These are phyloP conservation scores for Ambrosiella beaveri DNA, from an alignment of 2,329 filamentous ascomycete genomes.

Conservation along the genomic window DNA sequence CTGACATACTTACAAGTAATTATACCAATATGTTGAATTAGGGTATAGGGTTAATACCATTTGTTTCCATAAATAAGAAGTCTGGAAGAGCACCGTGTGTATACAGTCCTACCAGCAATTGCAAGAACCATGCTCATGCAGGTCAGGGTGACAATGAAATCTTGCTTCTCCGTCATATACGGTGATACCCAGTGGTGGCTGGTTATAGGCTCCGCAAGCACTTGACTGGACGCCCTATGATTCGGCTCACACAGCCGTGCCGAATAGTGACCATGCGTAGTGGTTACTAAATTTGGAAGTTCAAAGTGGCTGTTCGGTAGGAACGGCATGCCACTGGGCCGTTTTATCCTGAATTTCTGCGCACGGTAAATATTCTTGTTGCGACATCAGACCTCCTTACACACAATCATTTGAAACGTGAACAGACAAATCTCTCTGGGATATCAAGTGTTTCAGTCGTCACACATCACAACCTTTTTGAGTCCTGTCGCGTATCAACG, in stretches of 20 bases:
- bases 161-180: neutral
- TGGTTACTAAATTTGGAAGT: slow-evolving; percentile 5
- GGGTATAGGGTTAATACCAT: no score
- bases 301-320: slow-evolving; percentile 5
- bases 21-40: no score
- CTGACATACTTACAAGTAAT: no score
- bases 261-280: neutral
- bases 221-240: neutral
- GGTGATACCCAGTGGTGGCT: neutral
- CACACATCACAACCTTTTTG: neutral
- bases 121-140: neutral
- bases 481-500: neutral
- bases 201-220: neutral
- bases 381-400: neutral
- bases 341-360: neutral
- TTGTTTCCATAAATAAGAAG: no score
- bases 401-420: neutral
- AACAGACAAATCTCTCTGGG: neutral
- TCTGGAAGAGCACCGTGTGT: neutral
- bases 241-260: slow-evolving; percentile 3
- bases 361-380: neutral
- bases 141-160: neutral
- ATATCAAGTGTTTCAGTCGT: slow-evolving; percentile 1
- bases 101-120: neutral
- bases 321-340: neutral